Conservation (phyloP, 2,329 filamentous ascomycete genomes). For the Ophiostoma pallidulum region DNA sequence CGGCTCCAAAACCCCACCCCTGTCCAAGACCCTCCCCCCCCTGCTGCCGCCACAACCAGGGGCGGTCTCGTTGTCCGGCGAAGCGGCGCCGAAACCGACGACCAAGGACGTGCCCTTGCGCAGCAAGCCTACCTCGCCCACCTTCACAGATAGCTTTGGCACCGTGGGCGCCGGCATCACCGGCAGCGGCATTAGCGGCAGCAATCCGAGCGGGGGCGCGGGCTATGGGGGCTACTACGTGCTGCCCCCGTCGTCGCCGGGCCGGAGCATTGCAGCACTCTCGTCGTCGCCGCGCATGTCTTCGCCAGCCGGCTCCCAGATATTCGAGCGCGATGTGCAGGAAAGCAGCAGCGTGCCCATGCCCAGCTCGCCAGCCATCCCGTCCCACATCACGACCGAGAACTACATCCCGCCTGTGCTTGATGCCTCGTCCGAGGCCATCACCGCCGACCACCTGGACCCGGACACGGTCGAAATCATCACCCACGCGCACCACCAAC, state of each 20-base stretch:
- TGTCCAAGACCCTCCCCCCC: conserved; percentile 22
- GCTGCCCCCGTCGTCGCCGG: conserved; percentile 55
- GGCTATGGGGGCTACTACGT: conserved; percentile 25
- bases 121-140: conserved; percentile 25
- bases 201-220: conserved; percentile 19
- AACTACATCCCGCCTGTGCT: conserved; percentile 88
- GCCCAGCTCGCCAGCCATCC: conserved; percentile 79
- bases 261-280: conserved; percentile 39
- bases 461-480: conserved; percentile 90
- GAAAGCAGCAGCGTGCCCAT: conserved; percentile 42
- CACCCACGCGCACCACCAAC: conserved; percentile 75
- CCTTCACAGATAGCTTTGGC: conserved; percentile 24
- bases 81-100: conserved; percentile 15
- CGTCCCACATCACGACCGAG: conserved; percentile 86
- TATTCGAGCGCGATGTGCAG: conserved; percentile 93
- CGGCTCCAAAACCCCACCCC: neutral
- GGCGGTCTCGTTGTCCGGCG: conserved; percentile 20
- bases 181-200: conserved; percentile 25
- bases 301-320: conserved; percentile 69
- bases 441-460: conserved; percentile 76
- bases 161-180: conserved; percentile 34
- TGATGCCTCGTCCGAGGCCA: conserved; percentile 83
- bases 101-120: conserved; percentile 27
- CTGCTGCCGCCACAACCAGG: conserved; percentile 25
- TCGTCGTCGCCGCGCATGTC: conserved; percentile 65